Percentiles rank a stretch among this genome's conserved stretches.
These are phyloP conservation scores for Microcyclospora pomicola DNA, from an alignment of 2,329 filamentous ascomycete species.

Conservation along the genomic window DNA sequence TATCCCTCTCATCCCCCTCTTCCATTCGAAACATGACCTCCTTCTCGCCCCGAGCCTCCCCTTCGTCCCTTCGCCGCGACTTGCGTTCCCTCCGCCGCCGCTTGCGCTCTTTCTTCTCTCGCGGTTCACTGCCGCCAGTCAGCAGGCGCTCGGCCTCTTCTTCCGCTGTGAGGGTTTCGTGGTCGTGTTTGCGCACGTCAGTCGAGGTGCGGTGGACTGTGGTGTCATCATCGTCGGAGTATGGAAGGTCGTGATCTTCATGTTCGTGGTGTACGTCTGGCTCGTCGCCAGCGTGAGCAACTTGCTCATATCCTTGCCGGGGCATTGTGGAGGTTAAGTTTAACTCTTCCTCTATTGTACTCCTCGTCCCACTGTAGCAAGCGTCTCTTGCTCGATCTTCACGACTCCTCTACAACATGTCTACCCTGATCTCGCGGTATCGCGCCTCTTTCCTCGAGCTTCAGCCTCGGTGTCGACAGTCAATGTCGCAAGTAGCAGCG, in stretches of 20 bases:
- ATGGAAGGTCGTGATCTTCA: background rate
- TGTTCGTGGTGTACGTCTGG: background rate
- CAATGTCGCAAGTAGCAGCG: too few relatives aligned
- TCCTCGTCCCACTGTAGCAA: too few relatives aligned
- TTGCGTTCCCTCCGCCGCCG: conserved; percentile 10
- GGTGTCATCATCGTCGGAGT: background rate
- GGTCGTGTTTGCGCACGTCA: conserved; percentile 15
- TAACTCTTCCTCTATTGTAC: too few relatives aligned
- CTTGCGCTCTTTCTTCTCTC: conserved; percentile 5
- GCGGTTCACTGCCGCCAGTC: conserved; percentile 13
- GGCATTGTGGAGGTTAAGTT: too few relatives aligned
- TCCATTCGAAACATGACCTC: conserved; percentile 86
- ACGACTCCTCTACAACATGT: too few relatives aligned
- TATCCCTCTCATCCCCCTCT: conserved; percentile 51
- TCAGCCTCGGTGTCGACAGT: too few relatives aligned
- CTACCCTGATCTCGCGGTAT: too few relatives aligned
- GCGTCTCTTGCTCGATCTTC: too few relatives aligned
- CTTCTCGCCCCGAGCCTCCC: conserved; percentile 46
- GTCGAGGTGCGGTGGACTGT: conserved; percentile 3
- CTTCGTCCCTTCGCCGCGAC: conserved; percentile 20
- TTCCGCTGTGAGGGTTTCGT: conserved; percentile 27
- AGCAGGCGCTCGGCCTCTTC: conserved; percentile 34
- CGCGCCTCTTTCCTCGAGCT: too few relatives aligned
- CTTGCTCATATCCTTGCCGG: too few relatives aligned
- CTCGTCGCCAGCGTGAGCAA: too few relatives aligned